Percentiles rank a stretch among this genome's conserved stretches.
phyloP scores from a whole-genome alignment of 176 grass and related monocot species.

The Musa acuminata region DNA sequence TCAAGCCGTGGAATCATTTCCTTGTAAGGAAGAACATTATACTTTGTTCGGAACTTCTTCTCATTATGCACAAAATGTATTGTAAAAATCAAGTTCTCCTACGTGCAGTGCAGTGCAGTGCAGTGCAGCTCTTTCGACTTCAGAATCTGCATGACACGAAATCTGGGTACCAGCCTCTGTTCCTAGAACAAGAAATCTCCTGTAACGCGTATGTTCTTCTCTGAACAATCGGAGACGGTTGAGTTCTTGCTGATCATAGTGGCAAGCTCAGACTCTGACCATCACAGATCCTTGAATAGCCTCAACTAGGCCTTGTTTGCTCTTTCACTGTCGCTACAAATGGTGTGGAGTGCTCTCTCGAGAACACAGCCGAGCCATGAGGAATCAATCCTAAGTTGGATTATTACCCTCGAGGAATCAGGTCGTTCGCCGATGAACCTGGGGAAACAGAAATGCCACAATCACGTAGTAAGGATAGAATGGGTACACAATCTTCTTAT shows the following conservation, averaged over 20 bases:
- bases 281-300: constrained; percentile 11
- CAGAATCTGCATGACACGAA: constrained; percentile 38
- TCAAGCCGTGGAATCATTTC: constrained; percentile 32
- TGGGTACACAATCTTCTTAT: background rate
- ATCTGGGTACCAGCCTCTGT: constrained; percentile 34
- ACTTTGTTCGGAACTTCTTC: constrained; percentile 43
- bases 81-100: constrained; percentile 27
- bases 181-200: constrained; percentile 38
- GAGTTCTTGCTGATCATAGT: constrained; percentile 33
- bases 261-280: constrained; percentile 35
- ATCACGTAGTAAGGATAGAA: background rate
- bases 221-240: constrained; percentile 25
- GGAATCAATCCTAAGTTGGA: background rate
- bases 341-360: background rate
- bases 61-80: constrained; percentile 22
- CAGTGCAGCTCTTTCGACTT: constrained; percentile 35
- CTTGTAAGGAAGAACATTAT: constrained; percentile 30
- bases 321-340: background rate
- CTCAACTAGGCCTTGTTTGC: background rate
- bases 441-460: background rate
- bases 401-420: background rate
- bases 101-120: too few relatives aligned
- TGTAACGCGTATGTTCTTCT: constrained; percentile 28
- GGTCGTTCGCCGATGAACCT: background rate
- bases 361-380: background rate